These are phyloP conservation scores for Acanthamoeba lenticulata DNA, from an alignment of 208 protist genomes.

Conservation along the genomic window DNA sequence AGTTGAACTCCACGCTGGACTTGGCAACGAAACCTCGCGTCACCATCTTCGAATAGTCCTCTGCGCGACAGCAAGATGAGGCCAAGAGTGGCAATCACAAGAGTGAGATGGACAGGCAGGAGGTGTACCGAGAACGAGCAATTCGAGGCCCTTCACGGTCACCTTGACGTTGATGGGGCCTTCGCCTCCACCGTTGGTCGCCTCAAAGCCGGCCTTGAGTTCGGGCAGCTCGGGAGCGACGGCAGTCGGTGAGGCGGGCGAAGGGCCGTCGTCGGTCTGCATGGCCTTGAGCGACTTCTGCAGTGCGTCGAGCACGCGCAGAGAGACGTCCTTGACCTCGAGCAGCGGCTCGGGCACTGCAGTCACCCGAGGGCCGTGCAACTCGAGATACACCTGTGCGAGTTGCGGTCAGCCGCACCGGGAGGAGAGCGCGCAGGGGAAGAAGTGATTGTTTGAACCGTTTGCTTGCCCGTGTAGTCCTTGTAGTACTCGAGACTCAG, in stretches of 20 bases:
- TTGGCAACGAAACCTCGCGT: conserved; percentile 47
- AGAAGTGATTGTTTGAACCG: no score
- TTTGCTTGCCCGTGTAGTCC: conserved; percentile 21
- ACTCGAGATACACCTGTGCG: neutral
- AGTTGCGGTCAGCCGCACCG: neutral
- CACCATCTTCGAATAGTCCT: conserved; percentile 3
- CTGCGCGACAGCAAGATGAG: neutral
- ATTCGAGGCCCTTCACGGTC: neutral
- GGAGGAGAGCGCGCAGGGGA: neutral
- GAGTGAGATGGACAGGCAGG: neutral
- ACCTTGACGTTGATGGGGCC: conserved; percentile 50
- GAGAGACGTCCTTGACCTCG: neutral
- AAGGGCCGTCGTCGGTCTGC: neutral
- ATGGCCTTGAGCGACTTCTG: conserved; percentile 38
- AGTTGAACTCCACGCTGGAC: conserved; percentile 34
- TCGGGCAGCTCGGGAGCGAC: neutral
- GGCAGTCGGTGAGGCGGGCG: neutral
- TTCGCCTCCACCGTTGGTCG: conserved; percentile 33
- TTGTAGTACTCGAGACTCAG: conserved; percentile 28
- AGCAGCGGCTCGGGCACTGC: conserved; percentile 42
- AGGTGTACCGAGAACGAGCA: conserved; percentile 21
- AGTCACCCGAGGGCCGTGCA: neutral
- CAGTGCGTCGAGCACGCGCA: conserved; percentile 36
- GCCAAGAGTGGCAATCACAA: neutral
- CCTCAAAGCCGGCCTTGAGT: conserved; percentile 15